Percentiles rank a stretch among this genome's conserved stretches.
Evolutionary conservation across 257 asterid genomes (phyloP).

Genomic region (Marsdenia floribunda): DNA sequence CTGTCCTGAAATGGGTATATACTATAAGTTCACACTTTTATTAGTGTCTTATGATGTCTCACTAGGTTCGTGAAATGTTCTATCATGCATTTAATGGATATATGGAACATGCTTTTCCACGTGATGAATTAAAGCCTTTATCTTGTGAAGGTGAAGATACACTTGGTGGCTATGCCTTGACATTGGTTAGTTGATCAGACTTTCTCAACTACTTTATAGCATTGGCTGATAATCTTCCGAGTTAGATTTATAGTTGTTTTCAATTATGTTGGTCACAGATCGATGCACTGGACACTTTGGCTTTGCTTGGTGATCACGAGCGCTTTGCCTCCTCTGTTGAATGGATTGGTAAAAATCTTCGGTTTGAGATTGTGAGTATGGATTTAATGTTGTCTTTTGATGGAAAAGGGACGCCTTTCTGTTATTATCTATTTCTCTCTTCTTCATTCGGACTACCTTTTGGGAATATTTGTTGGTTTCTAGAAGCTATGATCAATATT

Average conservation of each 20-base stretch:
- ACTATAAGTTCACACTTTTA: not conserved
- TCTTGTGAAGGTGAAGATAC: conserved; percentile 98
- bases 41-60: not conserved
- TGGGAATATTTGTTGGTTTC: not conserved
- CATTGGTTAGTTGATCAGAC: conserved; percentile 52
- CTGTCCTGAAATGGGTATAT: not conserved
- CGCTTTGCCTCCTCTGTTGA: conserved; percentile 79
- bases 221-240: conserved; percentile 1
- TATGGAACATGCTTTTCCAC: conserved; percentile 90
- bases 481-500: not conserved
- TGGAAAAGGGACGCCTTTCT: conserved; percentile 1
- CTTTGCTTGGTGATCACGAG: conserved; percentile 89
- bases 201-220: conserved; percentile 9
- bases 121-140: conserved; percentile 85
- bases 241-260: conserved; percentile 10
- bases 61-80: conserved; percentile 89
- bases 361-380: conserved; percentile 98
- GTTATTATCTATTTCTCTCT: not conserved
- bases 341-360: conserved; percentile 98
- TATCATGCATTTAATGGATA: conserved; percentile 95
- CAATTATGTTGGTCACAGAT: conserved; percentile 41
- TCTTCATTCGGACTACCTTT: not conserved
- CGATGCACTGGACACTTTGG: conserved; percentile 91
- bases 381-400: conserved; percentile 19
- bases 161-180: conserved; percentile 94